phyloP scores from a whole-genome alignment of 2,329 filamentous ascomycete genomes.

The Exophiala calicioides region DNA sequence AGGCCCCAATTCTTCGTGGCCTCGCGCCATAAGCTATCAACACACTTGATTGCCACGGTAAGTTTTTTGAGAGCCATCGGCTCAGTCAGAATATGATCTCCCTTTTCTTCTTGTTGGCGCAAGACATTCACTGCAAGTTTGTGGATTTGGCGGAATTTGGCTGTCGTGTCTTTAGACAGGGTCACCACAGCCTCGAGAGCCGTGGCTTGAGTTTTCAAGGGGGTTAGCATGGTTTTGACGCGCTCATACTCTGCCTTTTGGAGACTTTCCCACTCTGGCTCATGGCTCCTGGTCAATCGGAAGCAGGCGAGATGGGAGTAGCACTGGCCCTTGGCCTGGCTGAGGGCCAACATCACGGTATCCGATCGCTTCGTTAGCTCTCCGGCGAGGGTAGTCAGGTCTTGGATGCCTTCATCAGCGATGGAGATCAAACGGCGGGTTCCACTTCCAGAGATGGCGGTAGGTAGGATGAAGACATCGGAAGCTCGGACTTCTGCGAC shows the following conservation, averaged over 20 bases:
- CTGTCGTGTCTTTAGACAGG: constrained; percentile 7
- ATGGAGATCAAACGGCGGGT: constrained; percentile 9
- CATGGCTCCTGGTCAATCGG: too few species aligned
- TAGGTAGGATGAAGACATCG: constrained; percentile 18
- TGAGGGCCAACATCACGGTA: too few species aligned
- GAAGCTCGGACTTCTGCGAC: constrained; percentile 10
- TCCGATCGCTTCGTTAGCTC: constrained; percentile 2
- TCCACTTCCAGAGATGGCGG: constrained; percentile 10
- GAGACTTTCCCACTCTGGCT: too few species aligned
- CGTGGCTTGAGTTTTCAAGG: too few species aligned
- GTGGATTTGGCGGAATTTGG: constrained; percentile 12
- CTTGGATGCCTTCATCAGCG: constrained; percentile 4
- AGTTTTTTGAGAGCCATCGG: constrained; percentile 10
- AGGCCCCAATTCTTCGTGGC: constrained; percentile 1
- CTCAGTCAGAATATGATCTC: constrained; percentile 1
- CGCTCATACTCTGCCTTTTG: too few species aligned
- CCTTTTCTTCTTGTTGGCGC: constrained; percentile 10
- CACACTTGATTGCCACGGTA: constrained; percentile 14
- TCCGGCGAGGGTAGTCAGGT: neutral
- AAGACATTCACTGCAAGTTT: constrained; percentile 11
- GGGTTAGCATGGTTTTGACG: too few species aligned
- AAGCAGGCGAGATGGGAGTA: too few species aligned
- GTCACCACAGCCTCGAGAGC: too few species aligned
- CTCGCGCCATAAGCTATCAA: constrained; percentile 14
- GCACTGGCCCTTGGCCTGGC: too few species aligned